Evolutionary conservation across 1,284 basidiomycete genomes (phyloP).

Genomic region (Cryptococcus jaspeensis): DNA sequence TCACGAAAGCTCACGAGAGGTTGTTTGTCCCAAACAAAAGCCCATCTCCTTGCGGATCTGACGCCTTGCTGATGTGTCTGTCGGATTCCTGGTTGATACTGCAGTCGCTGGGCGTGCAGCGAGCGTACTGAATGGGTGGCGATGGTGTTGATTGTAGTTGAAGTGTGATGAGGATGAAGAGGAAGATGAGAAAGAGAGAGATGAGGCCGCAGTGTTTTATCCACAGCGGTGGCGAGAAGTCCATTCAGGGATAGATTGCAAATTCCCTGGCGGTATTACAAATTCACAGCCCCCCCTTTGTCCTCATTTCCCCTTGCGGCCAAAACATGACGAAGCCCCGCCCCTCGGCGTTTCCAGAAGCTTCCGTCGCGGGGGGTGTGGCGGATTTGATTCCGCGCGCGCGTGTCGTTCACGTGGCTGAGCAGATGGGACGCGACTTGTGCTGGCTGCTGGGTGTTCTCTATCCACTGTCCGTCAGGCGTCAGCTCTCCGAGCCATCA

Average conservation of each 20-base stretch:
- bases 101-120: neutral
- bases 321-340: too few relatives aligned
- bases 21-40: slow-evolving; percentile 3
- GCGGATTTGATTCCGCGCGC: neutral
- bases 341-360: too few relatives aligned
- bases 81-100: slow-evolving; percentile 1
- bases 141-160: neutral
- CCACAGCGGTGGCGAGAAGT: neutral
- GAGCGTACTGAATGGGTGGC: neutral
- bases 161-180: slow-evolving; percentile 4
- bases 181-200: slow-evolving; percentile 4
- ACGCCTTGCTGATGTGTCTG: slow-evolving; percentile 11
- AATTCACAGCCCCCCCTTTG: too few relatives aligned
- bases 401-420: too few relatives aligned
- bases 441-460: too few relatives aligned
- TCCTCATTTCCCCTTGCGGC: neutral
- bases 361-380: too few relatives aligned
- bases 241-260: slow-evolving; percentile 2
- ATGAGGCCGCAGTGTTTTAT: slow-evolving; percentile 1
- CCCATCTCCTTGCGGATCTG: slow-evolving; percentile 13
- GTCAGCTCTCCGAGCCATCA: too few relatives aligned
- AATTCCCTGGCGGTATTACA: neutral
- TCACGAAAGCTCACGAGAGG: slow-evolving; percentile 24
- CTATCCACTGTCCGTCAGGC: too few relatives aligned
- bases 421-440: too few relatives aligned